Percentiles rank a stretch among this genome's conserved stretches.
Evolutionary conservation across 495 filamentous ascomycete species (phyloP).

Genomic region (Podospora fimiseda): DNA sequence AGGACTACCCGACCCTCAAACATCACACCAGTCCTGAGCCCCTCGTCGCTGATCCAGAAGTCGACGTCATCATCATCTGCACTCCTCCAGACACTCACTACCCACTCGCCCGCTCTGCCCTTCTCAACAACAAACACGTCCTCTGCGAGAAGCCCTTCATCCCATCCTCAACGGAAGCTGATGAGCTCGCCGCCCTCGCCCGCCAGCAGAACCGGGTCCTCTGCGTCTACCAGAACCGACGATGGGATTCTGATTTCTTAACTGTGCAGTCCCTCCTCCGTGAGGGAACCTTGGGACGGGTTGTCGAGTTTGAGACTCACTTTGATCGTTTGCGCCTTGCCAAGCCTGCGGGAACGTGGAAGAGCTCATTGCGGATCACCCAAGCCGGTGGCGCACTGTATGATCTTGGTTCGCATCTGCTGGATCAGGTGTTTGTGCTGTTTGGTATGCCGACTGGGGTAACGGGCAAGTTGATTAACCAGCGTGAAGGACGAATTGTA

Average conservation of each 20-base stretch:
- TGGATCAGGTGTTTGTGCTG: conserved; percentile 74
- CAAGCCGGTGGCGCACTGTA: conserved; percentile 69
- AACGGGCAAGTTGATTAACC: conserved; percentile 60
- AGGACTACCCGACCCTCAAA: conserved; percentile 61
- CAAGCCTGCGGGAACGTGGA: conserved; percentile 56
- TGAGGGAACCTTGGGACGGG: conserved; percentile 51
- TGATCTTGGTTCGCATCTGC: conserved; percentile 77
- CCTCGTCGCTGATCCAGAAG: conserved; percentile 56
- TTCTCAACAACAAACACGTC: conserved; percentile 74
- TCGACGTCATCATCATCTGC: conserved; percentile 69
- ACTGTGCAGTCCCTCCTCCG: conserved; percentile 60
- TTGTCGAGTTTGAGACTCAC: conserved; percentile 73
- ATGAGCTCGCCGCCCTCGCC: conserved; percentile 60
- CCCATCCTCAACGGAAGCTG: conserved; percentile 62
- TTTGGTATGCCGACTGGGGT: conserved; percentile 69
- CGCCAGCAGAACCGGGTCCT: conserved; percentile 54
- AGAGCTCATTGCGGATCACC: conserved; percentile 50
- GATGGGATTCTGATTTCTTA: conserved; percentile 81
- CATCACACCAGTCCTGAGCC: conserved; percentile 55
- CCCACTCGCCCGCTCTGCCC: conserved; percentile 53
- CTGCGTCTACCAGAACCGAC: conserved; percentile 84
- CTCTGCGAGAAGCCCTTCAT: conserved; percentile 89
- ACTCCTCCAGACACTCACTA: conserved; percentile 75
- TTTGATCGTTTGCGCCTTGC: conserved; percentile 72
- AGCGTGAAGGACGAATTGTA: conserved; percentile 45